Conservation (phyloP, 2,329 filamentous ascomycete species). For the Fusarium armeniacum region DNA sequence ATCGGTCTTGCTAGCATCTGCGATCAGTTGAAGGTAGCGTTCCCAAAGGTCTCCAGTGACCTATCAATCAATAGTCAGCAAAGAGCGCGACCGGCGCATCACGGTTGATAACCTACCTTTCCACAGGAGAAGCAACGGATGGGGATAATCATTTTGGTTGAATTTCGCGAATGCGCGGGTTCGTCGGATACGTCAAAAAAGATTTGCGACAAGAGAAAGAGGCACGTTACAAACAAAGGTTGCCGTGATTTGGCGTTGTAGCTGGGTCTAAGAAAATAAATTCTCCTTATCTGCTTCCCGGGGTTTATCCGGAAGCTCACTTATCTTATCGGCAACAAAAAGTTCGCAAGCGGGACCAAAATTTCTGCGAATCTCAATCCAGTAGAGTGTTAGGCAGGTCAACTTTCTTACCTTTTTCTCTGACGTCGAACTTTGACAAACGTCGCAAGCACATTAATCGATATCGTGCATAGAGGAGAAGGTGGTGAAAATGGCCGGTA, state of each 20-base stretch:
- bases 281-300: conserved; percentile 43
- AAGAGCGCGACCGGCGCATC: conserved; percentile 26
- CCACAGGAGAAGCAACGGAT: conserved; percentile 99
- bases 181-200: conserved; percentile 21
- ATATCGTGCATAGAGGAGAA: conserved; percentile 21
- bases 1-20: conserved; percentile 77
- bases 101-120: conserved; percentile 75
- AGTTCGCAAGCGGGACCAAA: conserved; percentile 58
- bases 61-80: conserved; percentile 63
- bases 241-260: conserved; percentile 34
- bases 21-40: conserved; percentile 89
- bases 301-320: conserved; percentile 49
- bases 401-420: conserved; percentile 38
- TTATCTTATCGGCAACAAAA: conserved; percentile 61
- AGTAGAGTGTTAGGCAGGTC: conserved; percentile 28
- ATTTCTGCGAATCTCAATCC: conserved; percentile 53
- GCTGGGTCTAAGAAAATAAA: conserved; percentile 47
- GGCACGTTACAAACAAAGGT: conserved; percentile 40
- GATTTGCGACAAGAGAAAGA: conserved; percentile 45
- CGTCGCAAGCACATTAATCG: conserved; percentile 38
- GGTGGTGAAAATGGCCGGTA: conserved; percentile 54
- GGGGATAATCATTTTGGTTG: conserved; percentile 91
- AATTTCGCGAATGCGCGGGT: conserved; percentile 32
- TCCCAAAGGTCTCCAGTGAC: conserved; percentile 99
- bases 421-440: conserved; percentile 36